Evolutionary conservation across 192 early-diverging fungal species (phyloP).

Genomic region (Umbelopsis sp.): DNA sequence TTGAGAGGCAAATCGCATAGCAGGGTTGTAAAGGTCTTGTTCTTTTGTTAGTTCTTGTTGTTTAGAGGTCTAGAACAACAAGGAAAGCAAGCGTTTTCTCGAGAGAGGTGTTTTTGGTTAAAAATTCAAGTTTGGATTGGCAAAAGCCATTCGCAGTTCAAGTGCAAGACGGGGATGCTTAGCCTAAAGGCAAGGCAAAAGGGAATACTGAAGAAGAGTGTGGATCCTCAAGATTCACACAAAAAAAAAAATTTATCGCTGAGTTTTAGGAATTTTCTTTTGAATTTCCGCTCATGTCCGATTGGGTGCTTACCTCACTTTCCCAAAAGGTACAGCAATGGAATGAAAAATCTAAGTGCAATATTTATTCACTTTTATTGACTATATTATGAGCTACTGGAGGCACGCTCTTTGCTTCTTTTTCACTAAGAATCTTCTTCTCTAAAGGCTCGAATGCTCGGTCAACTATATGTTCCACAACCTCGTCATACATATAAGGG

Average conservation of each 20-base stretch:
- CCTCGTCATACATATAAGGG: conserved; percentile 66
- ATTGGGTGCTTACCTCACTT: conserved; percentile 11
- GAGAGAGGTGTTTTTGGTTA: background rate
- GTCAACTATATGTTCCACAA: conserved; percentile 60
- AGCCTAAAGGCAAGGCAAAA: background rate
- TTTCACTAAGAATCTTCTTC: conserved; percentile 29
- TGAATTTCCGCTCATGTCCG: background rate
- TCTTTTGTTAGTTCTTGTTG: background rate
- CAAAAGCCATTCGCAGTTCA: conserved; percentile 12
- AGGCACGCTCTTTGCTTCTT: background rate
- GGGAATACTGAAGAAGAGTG: background rate
- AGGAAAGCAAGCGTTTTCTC: background rate
- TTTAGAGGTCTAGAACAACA: conserved; percentile 4
- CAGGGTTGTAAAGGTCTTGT: conserved; percentile 21
- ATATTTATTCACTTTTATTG: conserved; percentile 19
- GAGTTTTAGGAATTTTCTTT: background rate
- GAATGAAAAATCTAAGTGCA: conserved; percentile 29
- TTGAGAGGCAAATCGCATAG: conserved; percentile 38
- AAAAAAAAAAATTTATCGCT: background rate
- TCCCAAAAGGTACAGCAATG: conserved; percentile 18
- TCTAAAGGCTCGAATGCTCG: conserved; percentile 56
- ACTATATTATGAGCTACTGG: conserved; percentile 22
- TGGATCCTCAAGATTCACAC: background rate
- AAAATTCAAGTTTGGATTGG: background rate
- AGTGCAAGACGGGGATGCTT: background rate